phyloP scores from a whole-genome alignment of 2,329 filamentous ascomycete species.

The Sclerotiophoma versabilis region DNA sequence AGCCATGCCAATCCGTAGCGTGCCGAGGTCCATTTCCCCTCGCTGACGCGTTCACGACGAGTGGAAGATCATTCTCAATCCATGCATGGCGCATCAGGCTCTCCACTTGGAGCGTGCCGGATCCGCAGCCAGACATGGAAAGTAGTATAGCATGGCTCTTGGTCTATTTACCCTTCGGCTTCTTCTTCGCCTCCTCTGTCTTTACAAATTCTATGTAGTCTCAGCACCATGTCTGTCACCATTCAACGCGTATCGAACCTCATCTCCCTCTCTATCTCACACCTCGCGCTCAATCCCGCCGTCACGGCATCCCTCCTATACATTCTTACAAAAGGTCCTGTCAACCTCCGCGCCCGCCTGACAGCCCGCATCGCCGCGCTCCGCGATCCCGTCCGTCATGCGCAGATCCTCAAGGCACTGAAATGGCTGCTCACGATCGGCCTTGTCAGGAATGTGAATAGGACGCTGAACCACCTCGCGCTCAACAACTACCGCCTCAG shows the following conservation, averaged over 20 bases:
- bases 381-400: conserved; percentile 30
- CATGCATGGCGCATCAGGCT: background rate
- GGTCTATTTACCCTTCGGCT: background rate
- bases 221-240: conserved; percentile 33
- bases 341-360: conserved; percentile 30
- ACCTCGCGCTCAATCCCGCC: conserved; percentile 40
- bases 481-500: conserved; percentile 50
- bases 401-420: conserved; percentile 32
- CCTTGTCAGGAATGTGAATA: conserved; percentile 36
- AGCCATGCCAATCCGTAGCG: background rate
- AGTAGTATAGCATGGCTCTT: background rate
- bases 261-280: conserved; percentile 28
- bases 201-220: background rate
- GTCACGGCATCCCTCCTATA: conserved; percentile 41
- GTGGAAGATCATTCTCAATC: background rate
- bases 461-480: conserved; percentile 40
- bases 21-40: conserved; percentile 9
- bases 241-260: conserved; percentile 26
- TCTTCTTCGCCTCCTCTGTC: background rate
- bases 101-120: background rate
- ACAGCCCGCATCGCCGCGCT: conserved; percentile 28
- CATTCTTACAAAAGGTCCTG: conserved; percentile 42
- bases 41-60: background rate
- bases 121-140: background rate
- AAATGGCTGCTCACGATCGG: conserved; percentile 45